A percentile compares a stretch with the other conserved stretches of the same genome.
Evolutionary conservation across 352 stramenopile species (phyloP).

Genomic region (Pythium plurisporium): DNA sequence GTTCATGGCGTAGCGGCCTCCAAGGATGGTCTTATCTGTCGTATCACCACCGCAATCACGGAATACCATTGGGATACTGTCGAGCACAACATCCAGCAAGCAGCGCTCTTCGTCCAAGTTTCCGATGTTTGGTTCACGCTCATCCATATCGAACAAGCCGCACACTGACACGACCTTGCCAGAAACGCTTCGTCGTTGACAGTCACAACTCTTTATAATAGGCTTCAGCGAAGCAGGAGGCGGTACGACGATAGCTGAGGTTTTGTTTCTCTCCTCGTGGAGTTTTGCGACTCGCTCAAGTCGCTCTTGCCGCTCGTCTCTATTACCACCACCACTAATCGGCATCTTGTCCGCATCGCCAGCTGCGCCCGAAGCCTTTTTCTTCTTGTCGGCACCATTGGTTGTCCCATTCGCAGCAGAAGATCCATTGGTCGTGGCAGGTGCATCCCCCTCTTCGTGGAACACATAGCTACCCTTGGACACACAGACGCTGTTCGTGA

Average conservation of each 20-base stretch:
- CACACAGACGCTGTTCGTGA: constrained; percentile 64
- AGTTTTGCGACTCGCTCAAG: constrained; percentile 58
- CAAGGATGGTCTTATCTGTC: constrained; percentile 82
- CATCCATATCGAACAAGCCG: constrained; percentile 76
- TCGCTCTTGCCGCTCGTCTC: constrained; percentile 64
- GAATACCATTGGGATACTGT: constrained; percentile 85
- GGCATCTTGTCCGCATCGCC: constrained; percentile 69
- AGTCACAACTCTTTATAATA: constrained; percentile 25
- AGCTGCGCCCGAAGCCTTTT: constrained; percentile 27
- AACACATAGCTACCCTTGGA: constrained; percentile 73
- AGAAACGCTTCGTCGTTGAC: constrained; percentile 13
- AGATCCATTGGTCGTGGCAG: neutral
- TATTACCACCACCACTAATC: constrained; percentile 38
- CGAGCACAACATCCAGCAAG: constrained; percentile 73
- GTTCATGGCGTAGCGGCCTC: constrained; percentile 75
- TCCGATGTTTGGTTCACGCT: constrained; percentile 65
- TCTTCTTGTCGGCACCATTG: constrained; percentile 38
- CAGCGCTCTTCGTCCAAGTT: constrained; percentile 75
- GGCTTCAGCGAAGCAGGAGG: constrained; percentile 6
- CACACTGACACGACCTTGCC: constrained; percentile 45
- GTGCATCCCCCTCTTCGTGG: constrained; percentile 45
- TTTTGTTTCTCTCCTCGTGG: constrained; percentile 68
- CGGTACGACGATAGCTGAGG: constrained; percentile 7
- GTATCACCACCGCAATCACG: constrained; percentile 81
- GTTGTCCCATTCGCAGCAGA: constrained; percentile 10